Base-by-base conservation (phyloP, 768 basidiomycete genomes). In the Mrakia gelida region DNA sequence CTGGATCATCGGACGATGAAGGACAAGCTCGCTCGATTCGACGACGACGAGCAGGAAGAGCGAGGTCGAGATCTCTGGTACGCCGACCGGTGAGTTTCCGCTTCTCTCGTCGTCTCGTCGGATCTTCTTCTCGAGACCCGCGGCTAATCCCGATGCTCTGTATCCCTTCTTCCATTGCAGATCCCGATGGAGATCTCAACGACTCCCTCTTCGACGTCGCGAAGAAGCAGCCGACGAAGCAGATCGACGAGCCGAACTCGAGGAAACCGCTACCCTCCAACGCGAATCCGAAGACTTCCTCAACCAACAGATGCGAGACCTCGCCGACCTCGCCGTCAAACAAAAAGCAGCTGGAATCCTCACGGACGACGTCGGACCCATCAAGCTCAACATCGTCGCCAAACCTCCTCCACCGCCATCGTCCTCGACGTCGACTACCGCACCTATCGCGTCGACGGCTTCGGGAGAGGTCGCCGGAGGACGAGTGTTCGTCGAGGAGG, bases 51-150 rank as follows among this genome's bases (percentile, higher is more conserved):
- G 90, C 93, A 96, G 81, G 92, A 93, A 79, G 95, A 96, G 77
- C 91, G 93, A 81, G 95, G 94, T 75, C 91, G 95, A 80, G 97
- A 99, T 81, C 82, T 90, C 43, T 99, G 95, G 86, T 96, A 95
- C 82, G 88, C 92, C 65, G 97, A 98, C 83, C 89, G 95, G 93
- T 93, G 80, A 71, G 90, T 81, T 61, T 71, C 23, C 26, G 8
- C 26, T 49, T 28, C 71, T 76, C 7, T 5, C 30, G 34, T 3
- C 16, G 9, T 56, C 18, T 45, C 28, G 73, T 30, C 34, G 3
- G 3, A 3, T 26, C 6, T 21, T 2, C 34, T 4, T 26, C 15
- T 59, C 54, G 49, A 32, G 11, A 2, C 13, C 21, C n/a, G 34
- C 28, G 1, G 16, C 32, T 8, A 2, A 26, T 8, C 49, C 2